Base-by-base conservation (phyloP, 805 yeast genomes). In the Nakazawaea wickerhamii region DNA sequence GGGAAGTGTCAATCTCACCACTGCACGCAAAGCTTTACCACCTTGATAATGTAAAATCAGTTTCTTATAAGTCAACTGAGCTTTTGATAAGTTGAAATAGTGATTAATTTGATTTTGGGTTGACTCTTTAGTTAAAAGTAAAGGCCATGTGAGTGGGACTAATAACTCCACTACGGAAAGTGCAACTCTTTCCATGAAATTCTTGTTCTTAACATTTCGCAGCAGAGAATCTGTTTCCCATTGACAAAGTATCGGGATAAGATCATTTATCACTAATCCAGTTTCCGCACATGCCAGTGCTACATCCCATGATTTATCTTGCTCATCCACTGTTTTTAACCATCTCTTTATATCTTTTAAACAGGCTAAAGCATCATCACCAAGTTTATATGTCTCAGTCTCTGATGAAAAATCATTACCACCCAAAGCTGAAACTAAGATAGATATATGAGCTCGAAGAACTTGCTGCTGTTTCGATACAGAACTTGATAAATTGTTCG, bases 331-430 rank as follows among this genome's bases (percentile, higher is more conserved):
- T 1, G 83, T 70, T 50, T 78, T 79, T 41, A 93, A 73, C 96
- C 98, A 91, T 51, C 84, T 71, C 57, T 87, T 88, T 48, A 93
- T 61, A 61, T 93, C 99, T 51, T 84, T 82, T 25, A 93, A 63
- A 61, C 97, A 88, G 0, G 89, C 89, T 43, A 77, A 59, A 2
- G 95, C 95, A 55, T 91, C 97, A 46, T 83, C 88, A 9, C 98
- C 98, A 3, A 90, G 70, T 46, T 76, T 77, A 55, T 93, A 93
- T 1, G 61, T 58, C 2, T 57, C 48, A 11, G 52, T 38, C 4
- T 63, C 58, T 0, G 81, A 66, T 1, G 81, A 62, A 37, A 81
- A 76, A 60, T 90, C 96, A 1, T 81, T 75, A 1, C 97, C 98
- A 41, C 99, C 99, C 2, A 91, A 70, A 0, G 98, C 95, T 3